Base-by-base conservation (phyloP, 2,329 filamentous ascomycete genomes). In the Lasiodiplodia sp. region DNA sequence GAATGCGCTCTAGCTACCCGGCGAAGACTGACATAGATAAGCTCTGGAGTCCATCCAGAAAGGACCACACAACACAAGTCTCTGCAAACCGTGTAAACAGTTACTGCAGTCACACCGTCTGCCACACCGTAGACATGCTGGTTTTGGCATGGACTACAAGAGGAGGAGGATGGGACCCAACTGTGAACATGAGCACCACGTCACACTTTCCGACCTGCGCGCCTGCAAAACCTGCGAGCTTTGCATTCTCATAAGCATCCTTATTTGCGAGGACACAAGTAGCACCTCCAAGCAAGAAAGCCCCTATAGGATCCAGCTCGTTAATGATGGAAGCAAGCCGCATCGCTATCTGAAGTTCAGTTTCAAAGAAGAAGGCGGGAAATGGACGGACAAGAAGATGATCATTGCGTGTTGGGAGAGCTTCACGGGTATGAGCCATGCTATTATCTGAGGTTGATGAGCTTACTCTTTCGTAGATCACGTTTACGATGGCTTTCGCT, bases 381-480 rank as follows among this genome's bases (percentile, higher is more conserved):
- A 31, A 11, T 60, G 57, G 57, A 60, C 21, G 23, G 57, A 60
- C 23, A 60, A 60, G 57, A 60, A 60, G 14, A 60, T 47, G 21
- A 60, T 60, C 14, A 60, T 60, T 23, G 38, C 38, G 7, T 60
- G 57, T 7, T 60, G 57, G 57, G 57, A 60, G 38, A 47, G 14
- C 6, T 8, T 60, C 16, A 44, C 57, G n/a, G 56, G 56, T 60
- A 44, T 18, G 56, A 2, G 5, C 5, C 37, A 18, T 0, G 21
- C 4, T 4, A 18, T 5, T 2, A 4, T 7, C 4, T 21, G 12
- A 25, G 5, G 8, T 4, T 10, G 2, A 3, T 7, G 16, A 16
- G 56, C 37, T 60, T 3, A 60, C 16, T 47, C 4, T 16, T 16
- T 10, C 18, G 23, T 21, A 60, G 57, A 60, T 11, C 38, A 28